Percentiles rank a stretch among this genome's conserved stretches.
These are phyloP conservation scores for Ceratocystis alfenasii DNA, from an alignment of 2,329 filamentous ascomycete species.

Conservation along the genomic window DNA sequence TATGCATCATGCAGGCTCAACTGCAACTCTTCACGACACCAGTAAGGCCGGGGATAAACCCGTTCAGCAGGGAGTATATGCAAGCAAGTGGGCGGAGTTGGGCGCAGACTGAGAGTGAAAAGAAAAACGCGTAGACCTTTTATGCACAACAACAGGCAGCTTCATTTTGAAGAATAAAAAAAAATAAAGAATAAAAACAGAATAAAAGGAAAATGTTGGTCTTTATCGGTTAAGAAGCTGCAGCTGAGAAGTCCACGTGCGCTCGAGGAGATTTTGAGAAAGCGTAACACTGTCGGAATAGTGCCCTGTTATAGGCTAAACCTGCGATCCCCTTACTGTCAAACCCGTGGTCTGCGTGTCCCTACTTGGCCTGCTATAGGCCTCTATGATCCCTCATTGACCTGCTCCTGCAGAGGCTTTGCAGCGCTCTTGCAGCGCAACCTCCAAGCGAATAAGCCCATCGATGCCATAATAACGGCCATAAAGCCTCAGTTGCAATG, in stretches of 20 bases:
- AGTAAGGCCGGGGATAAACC: not conserved
- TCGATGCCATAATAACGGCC: not conserved
- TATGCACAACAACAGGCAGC: not conserved
- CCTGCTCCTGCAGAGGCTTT: not conserved
- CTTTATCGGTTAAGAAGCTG: not conserved
- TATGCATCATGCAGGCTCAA: not conserved
- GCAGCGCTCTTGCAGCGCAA: too few relatives aligned
- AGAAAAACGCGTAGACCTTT: too few relatives aligned
- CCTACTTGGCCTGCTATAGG: not conserved
- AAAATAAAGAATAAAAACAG: not conserved
- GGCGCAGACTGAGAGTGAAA: not conserved
- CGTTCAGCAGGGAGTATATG: not conserved
- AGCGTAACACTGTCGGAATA: too few relatives aligned
- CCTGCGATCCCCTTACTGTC: not conserved
- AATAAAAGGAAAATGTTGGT: not conserved
- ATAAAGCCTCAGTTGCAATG: slow-evolving; percentile 11
- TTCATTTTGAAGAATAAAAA: not conserved
- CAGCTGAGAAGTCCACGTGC: not conserved
- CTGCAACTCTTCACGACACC: not conserved
- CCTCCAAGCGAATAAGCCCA: too few relatives aligned
- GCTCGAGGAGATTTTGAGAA: not conserved
- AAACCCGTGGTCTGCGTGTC: not conserved
- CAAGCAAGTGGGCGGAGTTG: not conserved
- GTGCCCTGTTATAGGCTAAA: too few relatives aligned
- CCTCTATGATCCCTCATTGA: not conserved